Percentiles rank a stretch among this genome's conserved stretches.
Evolutionary conservation across 306 rosid species (phyloP).

Genomic region (Lagenaria siceraria): DNA sequence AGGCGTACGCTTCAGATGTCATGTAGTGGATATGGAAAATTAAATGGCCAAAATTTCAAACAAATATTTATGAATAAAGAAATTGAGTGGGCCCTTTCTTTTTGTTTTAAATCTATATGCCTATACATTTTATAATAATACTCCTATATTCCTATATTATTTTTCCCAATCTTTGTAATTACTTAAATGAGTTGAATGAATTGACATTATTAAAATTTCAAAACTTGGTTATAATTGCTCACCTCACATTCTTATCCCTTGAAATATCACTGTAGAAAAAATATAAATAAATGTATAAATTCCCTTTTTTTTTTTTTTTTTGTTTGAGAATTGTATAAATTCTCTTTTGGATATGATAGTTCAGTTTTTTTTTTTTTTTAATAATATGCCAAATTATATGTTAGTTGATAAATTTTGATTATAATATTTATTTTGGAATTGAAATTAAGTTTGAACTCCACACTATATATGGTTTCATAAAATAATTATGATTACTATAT

Average conservation of each 20-base stretch:
- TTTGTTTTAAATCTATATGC: background rate
- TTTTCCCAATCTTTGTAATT: background rate
- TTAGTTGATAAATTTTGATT: too few relatives aligned
- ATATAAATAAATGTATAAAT: background rate
- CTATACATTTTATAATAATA: background rate
- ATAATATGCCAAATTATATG: too few relatives aligned
- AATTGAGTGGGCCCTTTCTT: background rate
- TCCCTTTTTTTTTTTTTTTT: too few relatives aligned
- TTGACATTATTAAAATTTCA: background rate
- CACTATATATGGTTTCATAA: too few relatives aligned
- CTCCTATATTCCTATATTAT: background rate
- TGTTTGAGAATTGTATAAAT: too few relatives aligned
- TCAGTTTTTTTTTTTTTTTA: too few relatives aligned
- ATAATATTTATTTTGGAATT: too few relatives aligned
- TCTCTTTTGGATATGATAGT: too few relatives aligned
- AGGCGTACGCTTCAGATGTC: slow-evolving; percentile 18
- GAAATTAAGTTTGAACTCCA: too few relatives aligned
- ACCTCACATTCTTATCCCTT: background rate
- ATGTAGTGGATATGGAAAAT: slow-evolving; percentile 22
- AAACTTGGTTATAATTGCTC: background rate
- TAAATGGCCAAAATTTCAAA: background rate
- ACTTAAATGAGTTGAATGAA: background rate
- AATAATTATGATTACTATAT: too few relatives aligned
- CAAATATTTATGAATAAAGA: background rate
- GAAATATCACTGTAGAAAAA: background rate